phyloP scores from a whole-genome alignment of 2,329 filamentous ascomycete genomes.

The Trichoderma cornu-damae region DNA sequence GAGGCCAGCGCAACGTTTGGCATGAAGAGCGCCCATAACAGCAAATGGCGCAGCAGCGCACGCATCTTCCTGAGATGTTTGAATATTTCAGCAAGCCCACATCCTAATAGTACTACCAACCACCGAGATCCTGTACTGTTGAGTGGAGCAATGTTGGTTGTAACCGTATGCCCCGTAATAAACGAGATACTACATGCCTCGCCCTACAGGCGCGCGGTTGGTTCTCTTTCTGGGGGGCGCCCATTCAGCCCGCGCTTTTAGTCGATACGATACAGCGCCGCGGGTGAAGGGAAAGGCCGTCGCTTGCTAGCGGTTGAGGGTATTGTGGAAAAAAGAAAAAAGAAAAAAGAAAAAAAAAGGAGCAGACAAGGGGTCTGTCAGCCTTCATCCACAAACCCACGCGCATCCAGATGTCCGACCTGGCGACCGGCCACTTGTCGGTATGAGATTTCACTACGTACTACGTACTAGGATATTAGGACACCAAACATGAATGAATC shows the following conservation, averaged over 20 bases:
- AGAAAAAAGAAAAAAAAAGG: not conserved
- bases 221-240: not conserved
- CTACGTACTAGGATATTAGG: conserved; percentile 15
- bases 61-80: conserved; percentile 6
- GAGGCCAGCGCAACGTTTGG: not conserved
- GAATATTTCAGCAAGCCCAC: not conserved
- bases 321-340: not conserved
- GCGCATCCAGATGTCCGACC: not conserved
- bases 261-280: not conserved
- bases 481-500: not conserved
- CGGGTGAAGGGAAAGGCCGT: not conserved
- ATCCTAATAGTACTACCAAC: conserved; percentile 3
- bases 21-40: conserved; percentile 8
- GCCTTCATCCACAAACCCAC: not conserved
- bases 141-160: not conserved
- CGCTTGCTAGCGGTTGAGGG: not conserved
- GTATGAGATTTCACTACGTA: too few species aligned
- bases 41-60: not conserved
- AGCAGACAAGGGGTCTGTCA: not conserved
- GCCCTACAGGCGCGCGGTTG: not conserved
- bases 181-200: not conserved
- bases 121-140: not conserved
- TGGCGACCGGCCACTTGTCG: too few species aligned
- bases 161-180: not conserved
- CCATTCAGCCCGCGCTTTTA: not conserved